A percentile compares a stretch with the other conserved stretches of the same genome.
Evolutionary conservation across 306 rosid species (phyloP).

Genomic region (Casuarina glauca): DNA sequence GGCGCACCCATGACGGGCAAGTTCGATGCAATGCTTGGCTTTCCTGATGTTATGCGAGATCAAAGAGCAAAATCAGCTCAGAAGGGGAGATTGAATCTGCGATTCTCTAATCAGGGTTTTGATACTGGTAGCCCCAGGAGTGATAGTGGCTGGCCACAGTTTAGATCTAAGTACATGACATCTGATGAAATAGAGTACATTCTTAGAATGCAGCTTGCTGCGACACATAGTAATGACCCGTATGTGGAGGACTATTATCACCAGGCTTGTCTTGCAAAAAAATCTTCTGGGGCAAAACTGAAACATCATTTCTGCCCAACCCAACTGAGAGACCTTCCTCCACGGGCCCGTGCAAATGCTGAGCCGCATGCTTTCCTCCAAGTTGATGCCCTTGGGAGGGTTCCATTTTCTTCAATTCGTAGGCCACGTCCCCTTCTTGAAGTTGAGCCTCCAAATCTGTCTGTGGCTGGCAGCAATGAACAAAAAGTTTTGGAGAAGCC

Average conservation of each 20-base stretch:
- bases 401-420: slow-evolving; percentile 96
- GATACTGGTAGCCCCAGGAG: slow-evolving; percentile 52
- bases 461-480: slow-evolving; percentile 49
- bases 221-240: slow-evolving; percentile 96
- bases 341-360: slow-evolving; percentile 65
- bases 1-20: slow-evolving; percentile 65
- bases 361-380: slow-evolving; percentile 99
- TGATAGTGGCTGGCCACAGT: slow-evolving; percentile 78
- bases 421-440: slow-evolving; percentile 99
- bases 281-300: slow-evolving; percentile 74
- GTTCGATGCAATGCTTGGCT: slow-evolving; percentile 78
- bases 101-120: slow-evolving; percentile 60
- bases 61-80: slow-evolving; percentile 65
- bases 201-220: slow-evolving; percentile 90
- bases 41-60: slow-evolving; percentile 71
- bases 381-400: slow-evolving; percentile 98
- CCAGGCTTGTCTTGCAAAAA: slow-evolving; percentile 86
- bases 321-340: slow-evolving; percentile 85
- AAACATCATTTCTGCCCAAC: slow-evolving; percentile 89
- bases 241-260: slow-evolving; percentile 96
- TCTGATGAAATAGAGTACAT: slow-evolving; percentile 88
- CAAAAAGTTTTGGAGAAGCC: slow-evolving; percentile 82
- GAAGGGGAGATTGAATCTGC: slow-evolving; percentile 58
- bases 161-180: slow-evolving; percentile 78
- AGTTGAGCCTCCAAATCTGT: slow-evolving; percentile 82